These are phyloP conservation scores for Maudiozyma serrabonitensis DNA, from an alignment of 805 yeast genomes.

Conservation along the genomic window DNA sequence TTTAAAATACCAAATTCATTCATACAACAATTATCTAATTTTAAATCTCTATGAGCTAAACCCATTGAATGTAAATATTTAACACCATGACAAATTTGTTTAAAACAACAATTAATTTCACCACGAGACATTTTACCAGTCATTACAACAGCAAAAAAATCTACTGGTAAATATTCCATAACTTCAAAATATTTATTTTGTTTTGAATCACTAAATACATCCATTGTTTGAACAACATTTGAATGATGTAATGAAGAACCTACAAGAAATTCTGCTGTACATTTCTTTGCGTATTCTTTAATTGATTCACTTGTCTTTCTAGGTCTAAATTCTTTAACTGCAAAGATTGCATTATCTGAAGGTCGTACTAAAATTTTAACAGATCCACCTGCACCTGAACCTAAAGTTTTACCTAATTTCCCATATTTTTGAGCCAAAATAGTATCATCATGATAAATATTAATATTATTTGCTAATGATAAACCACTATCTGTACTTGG, in stretches of 20 bases:
- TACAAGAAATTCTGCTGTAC: constrained; percentile 77
- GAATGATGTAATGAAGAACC: constrained; percentile 77
- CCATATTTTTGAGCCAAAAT: constrained; percentile 53
- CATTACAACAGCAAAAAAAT: constrained; percentile 80
- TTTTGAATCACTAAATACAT: constrained; percentile 45
- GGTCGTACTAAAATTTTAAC: constrained; percentile 63
- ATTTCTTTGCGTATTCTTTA: constrained; percentile 72
- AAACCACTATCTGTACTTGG: constrained; percentile 24
- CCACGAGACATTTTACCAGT: constrained; percentile 70
- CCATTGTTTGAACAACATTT: constrained; percentile 68
- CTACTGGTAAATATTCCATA: constrained; percentile 80
- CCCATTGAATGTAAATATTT: constrained; percentile 67
- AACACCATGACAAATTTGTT: constrained; percentile 64
- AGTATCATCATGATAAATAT: constrained; percentile 41
- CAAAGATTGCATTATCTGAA: constrained; percentile 59
- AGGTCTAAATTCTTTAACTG: constrained; percentile 73
- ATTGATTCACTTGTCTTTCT: constrained; percentile 56
- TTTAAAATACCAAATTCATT: constrained; percentile 64
- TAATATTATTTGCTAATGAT: constrained; percentile 22
- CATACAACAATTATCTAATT: constrained; percentile 75
- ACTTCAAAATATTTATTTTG: constrained; percentile 65
- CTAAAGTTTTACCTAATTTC: constrained; percentile 60
- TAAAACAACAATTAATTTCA: constrained; percentile 72
- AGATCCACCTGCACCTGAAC: constrained; percentile 83
- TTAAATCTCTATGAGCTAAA: constrained; percentile 72